Conservation (phyloP, 2,329 filamentous ascomycete genomes). For the Verticillium longisporum region DNA sequence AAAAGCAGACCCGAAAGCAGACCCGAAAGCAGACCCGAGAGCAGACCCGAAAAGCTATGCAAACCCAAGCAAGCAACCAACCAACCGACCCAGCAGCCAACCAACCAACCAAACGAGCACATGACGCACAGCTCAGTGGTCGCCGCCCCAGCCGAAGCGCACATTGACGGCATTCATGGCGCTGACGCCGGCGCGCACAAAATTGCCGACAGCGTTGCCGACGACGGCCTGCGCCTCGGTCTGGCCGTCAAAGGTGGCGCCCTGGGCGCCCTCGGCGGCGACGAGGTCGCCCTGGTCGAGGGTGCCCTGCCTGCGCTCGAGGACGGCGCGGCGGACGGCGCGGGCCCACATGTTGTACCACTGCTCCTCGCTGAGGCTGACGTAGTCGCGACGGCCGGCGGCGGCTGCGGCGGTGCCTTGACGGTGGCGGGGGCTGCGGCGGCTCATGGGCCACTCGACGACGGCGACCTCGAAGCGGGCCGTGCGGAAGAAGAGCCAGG, state of each 20-base stretch:
- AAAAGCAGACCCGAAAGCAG: too few species aligned
- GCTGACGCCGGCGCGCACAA: constrained; percentile 40
- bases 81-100: background rate
- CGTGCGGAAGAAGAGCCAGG: constrained; percentile 60
- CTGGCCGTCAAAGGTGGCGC: constrained; percentile 19
- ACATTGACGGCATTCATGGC: constrained; percentile 47
- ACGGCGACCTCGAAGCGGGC: constrained; percentile 58
- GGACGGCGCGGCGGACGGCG: constrained; percentile 51
- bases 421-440: too few species aligned
- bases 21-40: too few species aligned
- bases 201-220: constrained; percentile 27
- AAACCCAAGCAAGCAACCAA: background rate
- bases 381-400: constrained; percentile 39
- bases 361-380: constrained; percentile 46
- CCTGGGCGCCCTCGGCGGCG: constrained; percentile 29
- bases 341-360: constrained; percentile 59
- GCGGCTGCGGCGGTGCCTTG: background rate
- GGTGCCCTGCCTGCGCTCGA: constrained; percentile 47
- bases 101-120: background rate
- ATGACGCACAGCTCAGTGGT: constrained; percentile 6
- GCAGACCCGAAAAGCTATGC: too few species aligned
- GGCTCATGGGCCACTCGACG: constrained; percentile 53
- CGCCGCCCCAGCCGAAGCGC: constrained; percentile 45
- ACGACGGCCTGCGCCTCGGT: constrained; percentile 25
- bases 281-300: constrained; percentile 52